phyloP scores from a whole-genome alignment of 2,329 filamentous ascomycete species.

The Trichoderma citrinoviride region DNA sequence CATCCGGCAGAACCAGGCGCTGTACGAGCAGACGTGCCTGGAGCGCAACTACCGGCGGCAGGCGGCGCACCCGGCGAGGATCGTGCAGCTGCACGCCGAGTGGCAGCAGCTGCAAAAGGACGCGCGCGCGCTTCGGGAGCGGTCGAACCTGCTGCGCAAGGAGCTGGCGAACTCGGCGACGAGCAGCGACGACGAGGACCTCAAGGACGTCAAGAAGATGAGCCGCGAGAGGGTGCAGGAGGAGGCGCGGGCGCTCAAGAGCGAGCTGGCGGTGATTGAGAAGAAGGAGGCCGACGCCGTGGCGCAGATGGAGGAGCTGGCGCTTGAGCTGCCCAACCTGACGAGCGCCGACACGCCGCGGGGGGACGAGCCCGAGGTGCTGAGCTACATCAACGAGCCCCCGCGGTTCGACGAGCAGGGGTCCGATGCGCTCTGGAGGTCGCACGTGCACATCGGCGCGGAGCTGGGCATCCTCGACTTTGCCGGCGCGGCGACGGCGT shows the following conservation, averaged over 20 bases:
- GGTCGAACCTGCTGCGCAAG: conserved; percentile 61
- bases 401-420: conserved; percentile 40
- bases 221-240: conserved; percentile 55
- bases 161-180: conserved; percentile 53
- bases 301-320: conserved; percentile 69
- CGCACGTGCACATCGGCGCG: conserved; percentile 82
- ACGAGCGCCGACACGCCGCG: conserved; percentile 74
- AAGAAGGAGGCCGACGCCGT: conserved; percentile 58
- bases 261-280: conserved; percentile 58
- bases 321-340: conserved; percentile 79
- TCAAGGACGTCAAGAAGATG: conserved; percentile 36
- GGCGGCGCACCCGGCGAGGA: conserved; percentile 53
- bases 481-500: conserved; percentile 71
- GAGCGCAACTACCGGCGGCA: conserved; percentile 75
- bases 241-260: conserved; percentile 65
- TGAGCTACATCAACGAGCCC: conserved; percentile 77
- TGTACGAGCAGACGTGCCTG: conserved; percentile 79
- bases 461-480: conserved; percentile 93
- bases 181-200: conserved; percentile 43
- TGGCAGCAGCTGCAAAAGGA: conserved; percentile 61
- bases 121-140: conserved; percentile 60
- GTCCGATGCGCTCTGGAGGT: conserved; percentile 53
- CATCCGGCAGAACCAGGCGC: conserved; percentile 78
- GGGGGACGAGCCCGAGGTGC: conserved; percentile 60
- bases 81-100: conserved; percentile 54